Conservation (phyloP, 2,329 filamentous ascomycete genomes). For the Fusarium duplospermum region DNA sequence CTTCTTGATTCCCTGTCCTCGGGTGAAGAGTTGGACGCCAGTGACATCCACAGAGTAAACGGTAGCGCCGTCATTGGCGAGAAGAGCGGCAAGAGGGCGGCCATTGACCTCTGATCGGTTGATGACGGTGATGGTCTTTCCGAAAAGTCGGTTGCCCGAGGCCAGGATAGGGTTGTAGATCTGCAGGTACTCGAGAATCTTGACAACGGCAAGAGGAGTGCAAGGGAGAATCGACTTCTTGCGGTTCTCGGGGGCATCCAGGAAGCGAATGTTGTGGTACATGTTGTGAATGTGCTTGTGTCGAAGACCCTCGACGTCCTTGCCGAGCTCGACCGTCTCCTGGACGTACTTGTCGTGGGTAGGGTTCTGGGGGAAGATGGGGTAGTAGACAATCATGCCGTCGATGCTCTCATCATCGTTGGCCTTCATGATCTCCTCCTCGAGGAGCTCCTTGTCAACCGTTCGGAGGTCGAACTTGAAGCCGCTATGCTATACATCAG, state of each 20-base stretch:
- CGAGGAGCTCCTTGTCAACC: slow-evolving; percentile 87
- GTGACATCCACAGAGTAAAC: slow-evolving; percentile 96
- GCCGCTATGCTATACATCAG: slow-evolving; percentile 67
- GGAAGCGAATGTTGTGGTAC: slow-evolving; percentile 97
- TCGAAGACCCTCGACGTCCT: slow-evolving; percentile 95
- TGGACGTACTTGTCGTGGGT: slow-evolving; percentile 95
- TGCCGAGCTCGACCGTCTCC: slow-evolving; percentile 88
- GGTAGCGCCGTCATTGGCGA: slow-evolving; percentile 95
- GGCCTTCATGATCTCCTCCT: slow-evolving; percentile 87
- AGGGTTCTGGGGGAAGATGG: slow-evolving; percentile 85
- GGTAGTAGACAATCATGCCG: slow-evolving; percentile 98
- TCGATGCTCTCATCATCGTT: slow-evolving; percentile 83
- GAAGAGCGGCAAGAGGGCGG: slow-evolving; percentile 87
- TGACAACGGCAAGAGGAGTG: slow-evolving; percentile 94
- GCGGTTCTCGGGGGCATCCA: slow-evolving; percentile 80
- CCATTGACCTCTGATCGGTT: slow-evolving; percentile 97
- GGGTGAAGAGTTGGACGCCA: slow-evolving; percentile 90
- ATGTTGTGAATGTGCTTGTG: slow-evolving; percentile 98
- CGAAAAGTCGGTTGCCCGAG: slow-evolving; percentile 91
- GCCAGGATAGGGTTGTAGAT: slow-evolving; percentile 97
- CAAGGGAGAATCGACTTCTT: slow-evolving; percentile 96
- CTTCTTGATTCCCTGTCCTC: slow-evolving; percentile 88
- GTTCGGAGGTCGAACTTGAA: slow-evolving; percentile 89
- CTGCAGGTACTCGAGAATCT: slow-evolving; percentile 94
- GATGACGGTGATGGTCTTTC: slow-evolving; percentile 94